Base-by-base conservation (phyloP, 192 early-diverging fungal species). In the Entomortierella beljakovae region DNA sequence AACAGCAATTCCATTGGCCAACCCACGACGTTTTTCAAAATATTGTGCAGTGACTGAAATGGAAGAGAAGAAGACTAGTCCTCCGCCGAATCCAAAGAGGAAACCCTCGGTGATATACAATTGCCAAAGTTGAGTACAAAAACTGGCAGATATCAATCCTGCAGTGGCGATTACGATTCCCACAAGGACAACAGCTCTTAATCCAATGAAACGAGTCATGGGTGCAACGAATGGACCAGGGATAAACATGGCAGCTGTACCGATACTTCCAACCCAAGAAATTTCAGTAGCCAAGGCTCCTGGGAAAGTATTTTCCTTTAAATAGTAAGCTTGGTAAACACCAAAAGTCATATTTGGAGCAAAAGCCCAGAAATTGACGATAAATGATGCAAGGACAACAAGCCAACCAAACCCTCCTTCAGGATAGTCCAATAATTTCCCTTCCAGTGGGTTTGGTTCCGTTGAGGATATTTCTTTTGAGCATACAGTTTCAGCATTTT, bases 1-100 rank as follows among this genome's bases (percentile, higher is more conserved):
- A 0, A 92, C 88, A 2, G 90, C 86, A 53, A 92, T 57, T 29
- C 91, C 91, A 25, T 86, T 91, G 0, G 91, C 92, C 28, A 93
- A 63, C 5, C 87, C 87, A 31, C 92, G 87, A 20, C 79, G 68
- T 59, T 80, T 85, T 54, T 83, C 85, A 67, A 91, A 93, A 83
- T 87, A 93, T 55, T 91, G 86, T 6, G 89, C 83, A 7, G 91
- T 87, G 22, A 90, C 80, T 1, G 88, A 84, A 20, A 90, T 85
- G 32, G 87, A 86, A 6, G 91, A 87, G n/a, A 86, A 86, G 52
- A 87, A 92, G 2, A 88, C 85, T 33, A 92, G 49, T n/a, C 86
- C 88, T 31, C 81, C 75, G 6, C 90, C 90, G 16, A 88, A 18
- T 15, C 91, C 90, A 71, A 85, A 90, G 15, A 92, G 37, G 48